Percentiles rank a stretch among this genome's conserved stretches.
phyloP scores from a whole-genome alignment of 441 rosid genomes.

The Croton setiger region DNA sequence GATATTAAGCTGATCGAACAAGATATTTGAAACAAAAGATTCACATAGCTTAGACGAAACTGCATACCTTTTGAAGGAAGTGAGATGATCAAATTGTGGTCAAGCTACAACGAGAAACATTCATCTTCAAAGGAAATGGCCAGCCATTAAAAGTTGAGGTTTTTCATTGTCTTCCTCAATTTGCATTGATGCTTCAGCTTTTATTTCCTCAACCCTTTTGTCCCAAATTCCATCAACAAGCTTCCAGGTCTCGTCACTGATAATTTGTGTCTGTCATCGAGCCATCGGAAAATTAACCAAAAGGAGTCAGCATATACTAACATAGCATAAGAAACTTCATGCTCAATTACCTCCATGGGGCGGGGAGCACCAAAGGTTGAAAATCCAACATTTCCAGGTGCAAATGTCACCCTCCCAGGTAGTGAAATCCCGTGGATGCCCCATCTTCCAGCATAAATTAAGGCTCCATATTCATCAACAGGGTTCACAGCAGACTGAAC shows the following conservation, averaged over 20 bases:
- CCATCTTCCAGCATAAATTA: constrained; percentile 95
- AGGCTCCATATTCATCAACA: constrained; percentile 84
- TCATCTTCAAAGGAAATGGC: constrained; percentile 64
- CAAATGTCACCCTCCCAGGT: constrained; percentile 92
- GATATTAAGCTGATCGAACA: too few species aligned
- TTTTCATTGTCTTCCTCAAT: constrained; percentile 68
- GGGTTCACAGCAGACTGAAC: constrained; percentile 63
- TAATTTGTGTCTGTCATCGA: constrained; percentile 60
- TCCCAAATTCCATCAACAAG: constrained; percentile 84
- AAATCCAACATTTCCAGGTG: constrained; percentile 96
- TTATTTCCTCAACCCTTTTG: constrained; percentile 66
- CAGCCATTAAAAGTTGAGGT: constrained; percentile 84
- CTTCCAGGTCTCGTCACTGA: constrained; percentile 87
- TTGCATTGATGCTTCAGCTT: constrained; percentile 54
- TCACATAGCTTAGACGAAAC: neutral
- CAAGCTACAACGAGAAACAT: neutral
- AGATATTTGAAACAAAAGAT: neutral
- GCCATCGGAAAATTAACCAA: constrained; percentile 5
- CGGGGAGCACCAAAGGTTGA: constrained; percentile 93
- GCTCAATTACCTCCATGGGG: constrained; percentile 64
- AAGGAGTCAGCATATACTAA: constrained; percentile 9
- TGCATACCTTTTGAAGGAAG: neutral
- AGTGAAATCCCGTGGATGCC: constrained; percentile 82
- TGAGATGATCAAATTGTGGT: neutral
- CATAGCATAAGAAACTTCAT: neutral